Evolutionary conservation across 345 rosid species (phyloP), one percentile per base, ranked within the genome.

Genomic region (Microcos paniculata): DNA sequence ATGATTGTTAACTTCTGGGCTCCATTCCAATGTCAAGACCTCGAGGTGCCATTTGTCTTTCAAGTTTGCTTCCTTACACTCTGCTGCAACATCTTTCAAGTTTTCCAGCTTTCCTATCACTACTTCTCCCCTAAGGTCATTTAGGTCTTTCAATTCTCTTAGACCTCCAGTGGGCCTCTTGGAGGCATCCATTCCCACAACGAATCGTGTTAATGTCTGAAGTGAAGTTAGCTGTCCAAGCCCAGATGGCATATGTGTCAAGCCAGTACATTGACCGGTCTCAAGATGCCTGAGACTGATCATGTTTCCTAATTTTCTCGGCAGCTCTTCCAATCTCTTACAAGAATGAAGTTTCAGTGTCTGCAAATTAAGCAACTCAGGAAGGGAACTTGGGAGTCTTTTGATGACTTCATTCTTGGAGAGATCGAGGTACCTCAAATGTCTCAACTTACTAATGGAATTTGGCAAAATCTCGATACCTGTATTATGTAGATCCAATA

Each of bases 11-110:
- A 30, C 59, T 51, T 70, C 73, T 31, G 28, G 73, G 59, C 45
- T 70, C 73, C 73, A 70, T 49, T 70, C 73, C 31, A 70, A 70
- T 15, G 73, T 70, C 73, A 70, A 70, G 18, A 51, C 59, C 45
- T 70, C 59, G 12, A 70, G 73, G 26, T 70, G 59, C 23, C 19
- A 19, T 30, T 70, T 70, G 11, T 10, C 73, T 16, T 31, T 51
- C 73, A 51, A 51, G 45, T 70, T 49, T 30, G 73, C 59, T 70
- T 49, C 59, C 59, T 70, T 51, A 59, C 59, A 70, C 30, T 70
- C 73, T 19, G 30, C 19, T 51, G 45, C 73, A 70, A 31, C 45
- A 49, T 49, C 49, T 31, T 55, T 51, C 26, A 70, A 6, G 26
- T 70, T 70, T 70, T 70, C 73, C 28, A 70, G 73, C 45, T 70